Conservation (phyloP, 495 filamentous ascomycete species). For the Penicillium roqueforti region DNA sequence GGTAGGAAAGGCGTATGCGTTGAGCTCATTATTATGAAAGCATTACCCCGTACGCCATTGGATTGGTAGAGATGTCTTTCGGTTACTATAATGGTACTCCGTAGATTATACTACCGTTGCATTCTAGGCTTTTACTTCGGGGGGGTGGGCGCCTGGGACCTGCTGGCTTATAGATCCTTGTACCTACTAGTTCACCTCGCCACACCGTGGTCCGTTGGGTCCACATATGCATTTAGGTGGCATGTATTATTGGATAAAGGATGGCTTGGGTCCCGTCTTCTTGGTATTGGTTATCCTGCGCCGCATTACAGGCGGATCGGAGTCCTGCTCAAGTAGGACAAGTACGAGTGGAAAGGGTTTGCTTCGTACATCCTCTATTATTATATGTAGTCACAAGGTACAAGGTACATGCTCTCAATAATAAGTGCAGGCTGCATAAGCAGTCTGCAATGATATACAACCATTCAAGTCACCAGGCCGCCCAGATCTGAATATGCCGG, state of each 20-base stretch:
- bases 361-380: background rate
- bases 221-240: background rate
- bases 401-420: background rate
- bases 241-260: background rate
- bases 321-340: background rate
- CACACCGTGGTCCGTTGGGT: background rate
- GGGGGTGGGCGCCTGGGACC: background rate
- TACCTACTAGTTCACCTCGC: background rate
- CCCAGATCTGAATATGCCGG: slow-evolving; percentile 23
- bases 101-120: slow-evolving; percentile 29
- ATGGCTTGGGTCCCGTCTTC: background rate
- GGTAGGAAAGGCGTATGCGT: background rate
- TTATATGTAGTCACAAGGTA: background rate
- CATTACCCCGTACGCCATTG: background rate
- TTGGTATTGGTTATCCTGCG: background rate
- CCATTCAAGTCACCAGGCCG: slow-evolving; percentile 13
- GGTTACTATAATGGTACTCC: slow-evolving; percentile 5
- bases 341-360: background rate
- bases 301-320: background rate
- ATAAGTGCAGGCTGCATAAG: background rate
- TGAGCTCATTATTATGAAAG: slow-evolving; percentile 2
- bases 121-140: slow-evolving; percentile 5
- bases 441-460: slow-evolving; percentile 6
- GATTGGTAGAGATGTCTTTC: background rate
- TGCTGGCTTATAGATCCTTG: slow-evolving; percentile 1